Percentiles rank a stretch among this genome's conserved stretches.
Evolutionary conservation across 2,329 filamentous ascomycete species (phyloP).

Genomic region (Microcyclospora pomicola): DNA sequence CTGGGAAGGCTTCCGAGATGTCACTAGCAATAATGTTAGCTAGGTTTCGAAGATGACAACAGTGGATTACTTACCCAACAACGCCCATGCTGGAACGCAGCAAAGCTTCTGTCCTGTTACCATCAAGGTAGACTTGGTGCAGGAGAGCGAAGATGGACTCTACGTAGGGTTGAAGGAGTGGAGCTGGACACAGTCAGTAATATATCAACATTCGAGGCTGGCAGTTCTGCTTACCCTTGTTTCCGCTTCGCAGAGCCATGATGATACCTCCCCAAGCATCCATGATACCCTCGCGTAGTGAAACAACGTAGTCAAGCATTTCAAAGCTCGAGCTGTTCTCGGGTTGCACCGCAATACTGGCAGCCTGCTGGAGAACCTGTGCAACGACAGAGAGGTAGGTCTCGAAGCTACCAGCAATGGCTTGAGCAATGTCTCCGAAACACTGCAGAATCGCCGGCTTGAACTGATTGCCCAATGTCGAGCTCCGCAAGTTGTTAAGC

Average conservation of each 20-base stretch:
- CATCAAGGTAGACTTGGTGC: slow-evolving; percentile 63
- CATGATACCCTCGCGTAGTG: slow-evolving; percentile 92
- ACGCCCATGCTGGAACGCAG: slow-evolving; percentile 95
- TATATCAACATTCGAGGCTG: background rate
- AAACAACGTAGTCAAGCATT: slow-evolving; percentile 93
- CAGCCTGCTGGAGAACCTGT: slow-evolving; percentile 85
- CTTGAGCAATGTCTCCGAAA: slow-evolving; percentile 93
- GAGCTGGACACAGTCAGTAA: slow-evolving; percentile 35
- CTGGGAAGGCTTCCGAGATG: slow-evolving; percentile 82
- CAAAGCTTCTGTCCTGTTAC: slow-evolving; percentile 79
- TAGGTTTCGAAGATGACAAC: slow-evolving; percentile 1
- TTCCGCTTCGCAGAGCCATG: slow-evolving; percentile 74
- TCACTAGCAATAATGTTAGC: slow-evolving; percentile 49
- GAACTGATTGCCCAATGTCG: slow-evolving; percentile 83
- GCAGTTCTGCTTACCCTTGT: slow-evolving; percentile 48
- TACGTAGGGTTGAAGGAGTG: slow-evolving; percentile 62
- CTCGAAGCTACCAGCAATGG: slow-evolving; percentile 84
- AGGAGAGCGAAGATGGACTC: slow-evolving; percentile 79
- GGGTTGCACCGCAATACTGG: slow-evolving; percentile 60
- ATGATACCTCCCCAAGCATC: slow-evolving; percentile 98
- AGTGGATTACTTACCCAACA: slow-evolving; percentile 56
- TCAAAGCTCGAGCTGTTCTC: slow-evolving; percentile 59
- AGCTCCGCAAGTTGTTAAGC: slow-evolving; percentile 78
- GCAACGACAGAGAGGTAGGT: slow-evolving; percentile 86
- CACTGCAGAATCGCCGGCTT: slow-evolving; percentile 97